Percentiles rank a stretch among this genome's conserved stretches.
phyloP scores from a whole-genome alignment of 371 early-diverging fungal species.

The Apophysomyces sp. region DNA sequence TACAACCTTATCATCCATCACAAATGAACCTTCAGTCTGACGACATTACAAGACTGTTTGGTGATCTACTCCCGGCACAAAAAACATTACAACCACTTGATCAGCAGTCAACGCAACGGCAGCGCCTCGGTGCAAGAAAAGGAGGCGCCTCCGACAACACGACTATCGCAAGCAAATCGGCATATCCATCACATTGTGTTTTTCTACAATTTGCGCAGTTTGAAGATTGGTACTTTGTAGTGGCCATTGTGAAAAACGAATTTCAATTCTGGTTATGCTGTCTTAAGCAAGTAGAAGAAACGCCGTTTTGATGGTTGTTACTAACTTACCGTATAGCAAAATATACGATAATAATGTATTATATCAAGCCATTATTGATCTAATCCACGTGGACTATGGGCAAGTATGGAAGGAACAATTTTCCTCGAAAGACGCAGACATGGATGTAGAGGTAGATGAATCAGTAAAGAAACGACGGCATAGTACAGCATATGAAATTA shows the following conservation, averaged over 20 bases:
- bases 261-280: constrained; percentile 48
- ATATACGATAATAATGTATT: constrained; percentile 33
- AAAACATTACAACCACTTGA: background rate
- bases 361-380: constrained; percentile 36
- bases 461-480: constrained; percentile 4
- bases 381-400: constrained; percentile 35
- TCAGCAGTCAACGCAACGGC: background rate
- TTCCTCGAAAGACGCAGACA: background rate
- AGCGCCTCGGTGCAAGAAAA: background rate
- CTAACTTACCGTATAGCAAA: constrained; percentile 18
- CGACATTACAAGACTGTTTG: constrained; percentile 40
- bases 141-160: background rate
- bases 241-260: constrained; percentile 41
- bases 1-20: constrained; percentile 44
- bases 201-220: constrained; percentile 51
- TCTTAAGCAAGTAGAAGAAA: constrained; percentile 28
- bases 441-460: background rate
- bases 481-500: background rate
- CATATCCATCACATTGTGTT: constrained; percentile 45
- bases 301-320: background rate
- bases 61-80: constrained; percentile 22
- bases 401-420: constrained; percentile 43
- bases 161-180: background rate
- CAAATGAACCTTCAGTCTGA: constrained; percentile 45
- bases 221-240: constrained; percentile 49